Base-by-base conservation (phyloP, 331 rosid species). In the Malus hybrid region DNA sequence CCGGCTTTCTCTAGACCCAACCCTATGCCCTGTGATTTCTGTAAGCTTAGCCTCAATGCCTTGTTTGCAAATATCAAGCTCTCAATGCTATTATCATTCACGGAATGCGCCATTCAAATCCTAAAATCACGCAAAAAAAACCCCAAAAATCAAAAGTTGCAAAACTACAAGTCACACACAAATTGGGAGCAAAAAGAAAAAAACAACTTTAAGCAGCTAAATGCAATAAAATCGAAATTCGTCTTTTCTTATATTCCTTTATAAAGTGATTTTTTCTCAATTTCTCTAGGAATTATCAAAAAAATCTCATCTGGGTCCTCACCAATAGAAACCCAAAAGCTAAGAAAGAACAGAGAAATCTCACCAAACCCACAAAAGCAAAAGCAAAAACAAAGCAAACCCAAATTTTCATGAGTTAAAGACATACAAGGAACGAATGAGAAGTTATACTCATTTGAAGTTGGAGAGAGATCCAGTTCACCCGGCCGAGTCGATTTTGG, bases 41-140 rank as follows among this genome's bases (percentile, higher is more conserved):
- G 98, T 77, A 95, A 84, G 78, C 93, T 86, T 22, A 84, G 80
- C 85, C 88, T 95, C 91, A 95, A 76, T 5, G 98, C 89, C 76
- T 84, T 88, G 62, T 80, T 84, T 66, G 93, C 98, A 73, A 86
- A 84, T 67, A 82, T 77, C 90, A 92, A 86, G 50, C 75, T 85
- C 80, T 87, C 89, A 68, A 90, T 65, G 56, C 81, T 64, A 67
- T 68, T 72, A 60, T 67, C 90, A 71, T 77, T 77, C 70, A 56
- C 77, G 52, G 90, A 78, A 70, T 76, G 81, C 80, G 90, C 96
- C 97, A 92, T 90, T 80, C 76, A 82, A 78, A 67, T 79, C 74
- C 60, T 55, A 60, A 72, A 54, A 20, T 15, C 62, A 70, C 6
- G 6, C 36, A 39, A 6, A 28, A 24, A 77, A 70, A 65, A 50